A percentile compares a stretch with the other conserved stretches of the same genome.
These are phyloP conservation scores for Mycena haematopus DNA, from an alignment of 768 basidiomycete genomes.

Conservation along the genomic window DNA sequence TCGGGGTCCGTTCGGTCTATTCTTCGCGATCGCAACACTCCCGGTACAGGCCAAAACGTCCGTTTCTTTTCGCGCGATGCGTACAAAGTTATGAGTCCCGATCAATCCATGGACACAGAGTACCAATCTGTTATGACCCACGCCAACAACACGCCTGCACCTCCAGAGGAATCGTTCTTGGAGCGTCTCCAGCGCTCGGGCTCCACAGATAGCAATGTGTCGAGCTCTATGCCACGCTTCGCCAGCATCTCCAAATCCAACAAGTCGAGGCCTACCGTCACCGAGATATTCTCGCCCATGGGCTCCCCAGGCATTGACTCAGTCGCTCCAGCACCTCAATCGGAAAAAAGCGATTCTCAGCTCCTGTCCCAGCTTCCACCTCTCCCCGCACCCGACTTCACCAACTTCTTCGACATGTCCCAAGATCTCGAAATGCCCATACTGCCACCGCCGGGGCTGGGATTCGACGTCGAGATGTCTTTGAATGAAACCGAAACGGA, in stretches of 20 bases:
- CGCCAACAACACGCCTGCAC: conserved; percentile 35
- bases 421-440: conserved; percentile 48
- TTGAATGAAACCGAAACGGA: conserved; percentile 38
- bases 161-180: conserved; percentile 34
- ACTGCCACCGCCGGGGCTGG: conserved; percentile 40
- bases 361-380: conserved; percentile 40
- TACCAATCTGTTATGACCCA: conserved; percentile 39
- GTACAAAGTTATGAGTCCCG: conserved; percentile 70
- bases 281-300: conserved; percentile 59
- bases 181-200: conserved; percentile 40
- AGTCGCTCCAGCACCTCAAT: conserved; percentile 36
- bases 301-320: conserved; percentile 31
- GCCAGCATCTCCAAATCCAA: conserved; percentile 42
- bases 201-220: conserved; percentile 35
- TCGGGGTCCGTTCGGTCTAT: conserved; percentile 73
- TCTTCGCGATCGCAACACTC: conserved; percentile 71
- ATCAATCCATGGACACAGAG: conserved; percentile 56
- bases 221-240: conserved; percentile 38
- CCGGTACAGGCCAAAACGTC: conserved; percentile 80
- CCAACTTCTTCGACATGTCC: conserved; percentile 66
- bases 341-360: conserved; percentile 22
- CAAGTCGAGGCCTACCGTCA: conserved; percentile 48
- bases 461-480: conserved; percentile 39
- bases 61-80: conserved; percentile 79
- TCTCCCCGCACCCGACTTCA: conserved; percentile 49